Evolutionary conservation across 768 basidiomycete genomes (phyloP).

Genomic region (Mycena olivaceomarginata): DNA sequence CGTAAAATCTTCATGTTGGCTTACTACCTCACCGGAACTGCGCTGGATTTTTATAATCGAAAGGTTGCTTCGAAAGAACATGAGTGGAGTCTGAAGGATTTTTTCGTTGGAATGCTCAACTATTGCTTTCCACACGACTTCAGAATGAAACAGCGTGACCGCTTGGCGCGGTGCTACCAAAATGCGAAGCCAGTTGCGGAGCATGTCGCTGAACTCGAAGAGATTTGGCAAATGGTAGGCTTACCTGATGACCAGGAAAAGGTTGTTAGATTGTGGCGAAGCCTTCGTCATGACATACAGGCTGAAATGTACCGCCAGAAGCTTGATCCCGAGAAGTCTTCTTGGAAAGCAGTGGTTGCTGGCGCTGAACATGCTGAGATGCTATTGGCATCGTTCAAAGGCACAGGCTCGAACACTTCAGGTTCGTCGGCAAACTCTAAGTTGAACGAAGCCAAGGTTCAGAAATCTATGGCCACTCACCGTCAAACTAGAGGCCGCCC

Average conservation of each 20-base stretch:
- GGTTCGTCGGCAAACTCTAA: too few species aligned
- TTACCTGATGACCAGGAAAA: slow-evolving; percentile 47
- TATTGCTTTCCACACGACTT: slow-evolving; percentile 58
- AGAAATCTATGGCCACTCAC: too few species aligned
- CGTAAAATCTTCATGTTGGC: too few species aligned
- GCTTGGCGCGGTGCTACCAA: slow-evolving; percentile 49
- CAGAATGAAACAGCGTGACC: slow-evolving; percentile 48
- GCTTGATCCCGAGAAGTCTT: slow-evolving; percentile 50
- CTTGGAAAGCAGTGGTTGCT: slow-evolving; percentile 49
- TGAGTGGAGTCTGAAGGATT: slow-evolving; percentile 36
- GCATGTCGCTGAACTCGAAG: slow-evolving; percentile 55
- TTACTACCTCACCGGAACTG: too few species aligned
- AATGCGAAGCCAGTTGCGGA: slow-evolving; percentile 48
- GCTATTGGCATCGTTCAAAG: background rate
- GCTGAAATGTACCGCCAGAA: slow-evolving; percentile 51
- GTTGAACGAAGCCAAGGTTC: too few species aligned
- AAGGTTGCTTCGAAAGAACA: too few species aligned
- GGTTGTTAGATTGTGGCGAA: slow-evolving; percentile 58
- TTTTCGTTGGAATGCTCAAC: slow-evolving; percentile 56
- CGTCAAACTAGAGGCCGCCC: too few species aligned
- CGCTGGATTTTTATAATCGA: too few species aligned
- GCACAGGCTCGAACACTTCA: too few species aligned
- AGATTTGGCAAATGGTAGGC: slow-evolving; percentile 54
- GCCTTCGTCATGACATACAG: slow-evolving; percentile 51
- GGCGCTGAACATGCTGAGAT: slow-evolving; percentile 55